Evolutionary conservation across 2,329 filamentous ascomycete species (phyloP).

Genomic region (Pseudocercospora fijiensis): DNA sequence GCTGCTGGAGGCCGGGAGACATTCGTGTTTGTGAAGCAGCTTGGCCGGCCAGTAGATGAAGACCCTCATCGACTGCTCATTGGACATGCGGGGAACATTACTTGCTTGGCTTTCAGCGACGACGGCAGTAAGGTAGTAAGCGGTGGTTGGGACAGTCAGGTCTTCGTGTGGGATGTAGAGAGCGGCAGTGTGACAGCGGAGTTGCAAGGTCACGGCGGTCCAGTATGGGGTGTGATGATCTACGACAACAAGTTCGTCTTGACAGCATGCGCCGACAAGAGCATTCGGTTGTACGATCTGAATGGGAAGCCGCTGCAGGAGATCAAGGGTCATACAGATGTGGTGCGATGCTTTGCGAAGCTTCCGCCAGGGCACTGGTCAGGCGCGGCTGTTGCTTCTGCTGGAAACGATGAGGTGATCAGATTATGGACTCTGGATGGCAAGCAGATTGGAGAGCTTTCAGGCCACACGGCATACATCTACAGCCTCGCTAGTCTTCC

Average conservation of each 20-base stretch:
- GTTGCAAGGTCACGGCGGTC: constrained; percentile 73
- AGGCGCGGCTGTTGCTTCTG: constrained; percentile 89
- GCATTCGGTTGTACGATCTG: constrained; percentile 76
- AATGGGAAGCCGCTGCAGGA: constrained; percentile 63
- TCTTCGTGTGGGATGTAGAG: constrained; percentile 79
- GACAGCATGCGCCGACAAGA: constrained; percentile 81
- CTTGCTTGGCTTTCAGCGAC: constrained; percentile 75
- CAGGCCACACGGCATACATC: constrained; percentile 92
- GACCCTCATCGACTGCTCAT: constrained; percentile 83
- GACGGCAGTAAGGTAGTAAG: constrained; percentile 76
- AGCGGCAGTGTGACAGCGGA: constrained; percentile 77
- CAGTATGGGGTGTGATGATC: constrained; percentile 88
- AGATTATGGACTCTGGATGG: constrained; percentile 84
- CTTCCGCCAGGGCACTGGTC: constrained; percentile 74
- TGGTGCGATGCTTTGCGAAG: constrained; percentile 83
- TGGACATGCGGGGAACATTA: constrained; percentile 85
- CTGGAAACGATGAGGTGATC: constrained; percentile 87
- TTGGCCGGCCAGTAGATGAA: constrained; percentile 64
- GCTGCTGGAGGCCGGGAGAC: constrained; percentile 88
- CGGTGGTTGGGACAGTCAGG: constrained; percentile 89
- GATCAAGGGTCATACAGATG: constrained; percentile 71
- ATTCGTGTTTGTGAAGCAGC: constrained; percentile 84
- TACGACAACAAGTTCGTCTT: constrained; percentile 77
- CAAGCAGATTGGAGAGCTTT: constrained; percentile 70
- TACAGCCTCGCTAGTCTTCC: constrained; percentile 79